A percentile compares a stretch with the other conserved stretches of the same genome.
These are phyloP conservation scores for Cornus controversa DNA, from an alignment of 148 eudicot genomes.

Conservation along the genomic window DNA sequence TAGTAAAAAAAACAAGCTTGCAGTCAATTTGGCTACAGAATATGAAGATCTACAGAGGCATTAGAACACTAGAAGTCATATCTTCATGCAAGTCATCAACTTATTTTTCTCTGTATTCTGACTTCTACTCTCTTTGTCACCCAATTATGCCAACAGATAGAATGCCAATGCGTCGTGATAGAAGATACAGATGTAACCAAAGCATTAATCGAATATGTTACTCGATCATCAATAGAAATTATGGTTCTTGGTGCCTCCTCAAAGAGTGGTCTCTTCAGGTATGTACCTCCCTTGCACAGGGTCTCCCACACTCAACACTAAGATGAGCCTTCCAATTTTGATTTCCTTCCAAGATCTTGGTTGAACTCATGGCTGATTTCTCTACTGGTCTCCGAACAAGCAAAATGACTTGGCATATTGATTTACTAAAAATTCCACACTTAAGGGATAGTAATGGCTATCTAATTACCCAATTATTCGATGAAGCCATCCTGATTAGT, in stretches of 20 bases:
- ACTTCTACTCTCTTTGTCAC: background rate
- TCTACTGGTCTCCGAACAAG: too few species aligned
- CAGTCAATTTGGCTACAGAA: background rate
- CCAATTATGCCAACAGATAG: conserved; percentile 41
- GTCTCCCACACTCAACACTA: background rate
- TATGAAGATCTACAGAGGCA: background rate
- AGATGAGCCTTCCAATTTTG: background rate
- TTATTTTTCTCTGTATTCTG: background rate
- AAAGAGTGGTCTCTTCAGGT: conserved; percentile 61
- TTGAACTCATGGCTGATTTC: too few species aligned
- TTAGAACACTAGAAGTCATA: background rate
- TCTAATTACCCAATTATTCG: background rate
- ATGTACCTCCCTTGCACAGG: background rate
- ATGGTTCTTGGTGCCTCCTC: conserved; percentile 69
- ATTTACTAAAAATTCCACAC: background rate
- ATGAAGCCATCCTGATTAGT: background rate
- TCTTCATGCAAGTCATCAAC: background rate
- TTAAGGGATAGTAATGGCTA: background rate
- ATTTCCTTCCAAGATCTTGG: background rate
- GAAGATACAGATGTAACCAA: conserved; percentile 71
- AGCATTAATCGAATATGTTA: conserved; percentile 60
- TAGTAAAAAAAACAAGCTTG: background rate
- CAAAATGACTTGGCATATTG: background rate
- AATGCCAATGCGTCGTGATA: conserved; percentile 60
- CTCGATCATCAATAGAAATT: conserved; percentile 60